Base-by-base conservation (phyloP, 768 basidiomycete genomes). In the Pleurotus tuoliensis region DNA sequence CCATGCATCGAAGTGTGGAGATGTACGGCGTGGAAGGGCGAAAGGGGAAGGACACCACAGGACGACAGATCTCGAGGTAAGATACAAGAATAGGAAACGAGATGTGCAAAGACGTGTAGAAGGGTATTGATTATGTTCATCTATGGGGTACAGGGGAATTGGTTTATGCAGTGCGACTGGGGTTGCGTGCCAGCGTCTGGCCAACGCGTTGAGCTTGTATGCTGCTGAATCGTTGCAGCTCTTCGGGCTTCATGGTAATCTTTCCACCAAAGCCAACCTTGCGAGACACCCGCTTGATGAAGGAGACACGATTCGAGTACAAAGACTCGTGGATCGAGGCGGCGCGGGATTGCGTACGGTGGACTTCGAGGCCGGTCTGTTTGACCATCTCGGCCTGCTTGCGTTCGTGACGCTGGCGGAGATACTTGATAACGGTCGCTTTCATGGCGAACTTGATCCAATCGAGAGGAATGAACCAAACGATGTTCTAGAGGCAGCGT, bases 371-470 rank as follows among this genome's bases (percentile, higher is more conserved):
- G 56, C 86, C 88, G 30, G 77, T 76, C 50, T 71, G 69, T 34
- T 73, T 66, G 5, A 69, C 67, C 25, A 74, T 67, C 38, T 74
- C 75, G 58, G 76, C 76, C 40, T 71, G 70, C 22, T 65, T 64
- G 39, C 70, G 61, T 47, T 76, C 73, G 63, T 79, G 81, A 57
- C 90, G 86, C 56, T 82, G 75, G 61, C 93, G 94, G 67, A 94
- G 84, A 61, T 60, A 76, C 73, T 88, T 88, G 82, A 98, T 94
- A 68, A 94, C 74, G 5, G 92, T 95, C 7, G 87, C 90, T 77
- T 96, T 94, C 91, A 98, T 94, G 34, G 80, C 90, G 71, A 97
- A 96, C 79, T 96, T 97, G 82, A 97, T 90, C 73, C 84, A 82
- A 73, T 98, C 96, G 49, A 98, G 86, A 51, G 96, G 96, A 62